Conservation (phyloP, 805 yeast genomes). For the Metschnikowia lunata region DNA sequence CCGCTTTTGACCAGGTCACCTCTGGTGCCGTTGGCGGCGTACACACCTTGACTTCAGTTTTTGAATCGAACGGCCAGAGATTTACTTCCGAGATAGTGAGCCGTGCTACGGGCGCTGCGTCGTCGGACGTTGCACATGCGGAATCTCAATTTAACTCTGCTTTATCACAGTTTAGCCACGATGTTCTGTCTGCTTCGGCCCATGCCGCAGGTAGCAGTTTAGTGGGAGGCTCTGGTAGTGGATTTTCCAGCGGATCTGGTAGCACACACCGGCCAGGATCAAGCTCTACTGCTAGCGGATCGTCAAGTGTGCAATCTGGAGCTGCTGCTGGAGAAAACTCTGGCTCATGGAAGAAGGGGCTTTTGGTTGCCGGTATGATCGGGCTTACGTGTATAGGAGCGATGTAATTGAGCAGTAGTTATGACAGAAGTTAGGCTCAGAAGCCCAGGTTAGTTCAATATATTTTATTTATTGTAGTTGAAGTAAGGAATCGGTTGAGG, state of each 20-base stretch:
- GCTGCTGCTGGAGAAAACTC: not conserved
- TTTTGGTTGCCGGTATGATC: slow-evolving; percentile 5
- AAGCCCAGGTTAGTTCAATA: too few relatives aligned
- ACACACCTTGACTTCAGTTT: slow-evolving; percentile 11
- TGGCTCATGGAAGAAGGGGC: slow-evolving; percentile 11
- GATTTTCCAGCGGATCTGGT: too few relatives aligned
- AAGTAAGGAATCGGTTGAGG: too few relatives aligned
- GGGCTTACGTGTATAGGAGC: slow-evolving; percentile 8
- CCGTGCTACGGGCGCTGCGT: slow-evolving; percentile 1
- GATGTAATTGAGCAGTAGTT: not conserved
- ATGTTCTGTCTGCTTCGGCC: slow-evolving; percentile 2
- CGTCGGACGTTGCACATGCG: slow-evolving; percentile 2
- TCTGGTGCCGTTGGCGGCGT: slow-evolving; percentile 18
- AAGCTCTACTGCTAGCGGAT: not conserved
- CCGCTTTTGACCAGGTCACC: slow-evolving; percentile 8
- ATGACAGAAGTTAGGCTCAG: too few relatives aligned
- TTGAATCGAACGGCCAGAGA: slow-evolving; percentile 5
- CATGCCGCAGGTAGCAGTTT: slow-evolving; percentile 5
- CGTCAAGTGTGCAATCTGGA: slow-evolving; percentile 6
- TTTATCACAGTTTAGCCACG: slow-evolving; percentile 5
- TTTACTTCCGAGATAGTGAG: slow-evolving; percentile 10
- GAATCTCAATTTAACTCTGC: slow-evolving; percentile 6
- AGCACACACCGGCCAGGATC: slow-evolving; percentile 7
- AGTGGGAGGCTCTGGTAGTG: slow-evolving; percentile 6
- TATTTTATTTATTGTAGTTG: too few relatives aligned